Evolutionary conservation across 176 grass and related monocot genomes (phyloP).

Genomic region (Zea mays): DNA sequence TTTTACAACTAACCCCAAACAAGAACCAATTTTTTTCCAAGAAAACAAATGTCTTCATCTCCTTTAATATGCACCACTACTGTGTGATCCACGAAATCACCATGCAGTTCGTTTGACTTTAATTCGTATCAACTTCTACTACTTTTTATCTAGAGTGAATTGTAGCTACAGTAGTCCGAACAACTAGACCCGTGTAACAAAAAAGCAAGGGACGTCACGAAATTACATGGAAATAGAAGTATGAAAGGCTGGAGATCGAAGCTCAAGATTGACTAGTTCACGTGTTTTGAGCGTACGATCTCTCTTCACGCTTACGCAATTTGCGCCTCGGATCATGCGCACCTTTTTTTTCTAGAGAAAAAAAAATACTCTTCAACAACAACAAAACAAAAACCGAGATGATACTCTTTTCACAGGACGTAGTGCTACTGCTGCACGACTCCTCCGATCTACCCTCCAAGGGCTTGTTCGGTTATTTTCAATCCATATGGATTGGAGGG

Average conservation of each 20-base stretch:
- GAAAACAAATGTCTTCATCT: background rate
- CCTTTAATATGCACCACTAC: background rate
- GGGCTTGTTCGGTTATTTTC: too few relatives aligned
- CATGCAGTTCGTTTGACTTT: too few relatives aligned
- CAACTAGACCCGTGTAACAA: slow-evolving; percentile 14
- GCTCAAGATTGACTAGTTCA: slow-evolving; percentile 1
- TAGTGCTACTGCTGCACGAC: slow-evolving; percentile 7
- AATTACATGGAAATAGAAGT: slow-evolving; percentile 2
- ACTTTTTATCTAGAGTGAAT: background rate
- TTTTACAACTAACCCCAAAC: background rate
- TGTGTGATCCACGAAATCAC: too few relatives aligned
- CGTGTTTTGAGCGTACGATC: background rate
- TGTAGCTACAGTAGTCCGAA: background rate
- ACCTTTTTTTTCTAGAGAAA: background rate
- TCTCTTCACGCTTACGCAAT: slow-evolving; percentile 31
- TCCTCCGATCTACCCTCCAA: slow-evolving; percentile 15
- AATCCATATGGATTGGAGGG: too few relatives aligned
- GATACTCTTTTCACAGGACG: background rate
- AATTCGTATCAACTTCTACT: background rate
- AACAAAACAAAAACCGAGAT: slow-evolving; percentile 19
- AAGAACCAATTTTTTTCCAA: too few relatives aligned
- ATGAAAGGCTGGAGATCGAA: background rate
- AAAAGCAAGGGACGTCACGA: background rate
- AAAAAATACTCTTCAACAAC: slow-evolving; percentile 5
- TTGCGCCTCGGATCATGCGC: slow-evolving; percentile 7